These are phyloP conservation scores for Aspergillus fumigatiaffinis DNA, from an alignment of 2,329 filamentous ascomycete genomes.

Conservation along the genomic window DNA sequence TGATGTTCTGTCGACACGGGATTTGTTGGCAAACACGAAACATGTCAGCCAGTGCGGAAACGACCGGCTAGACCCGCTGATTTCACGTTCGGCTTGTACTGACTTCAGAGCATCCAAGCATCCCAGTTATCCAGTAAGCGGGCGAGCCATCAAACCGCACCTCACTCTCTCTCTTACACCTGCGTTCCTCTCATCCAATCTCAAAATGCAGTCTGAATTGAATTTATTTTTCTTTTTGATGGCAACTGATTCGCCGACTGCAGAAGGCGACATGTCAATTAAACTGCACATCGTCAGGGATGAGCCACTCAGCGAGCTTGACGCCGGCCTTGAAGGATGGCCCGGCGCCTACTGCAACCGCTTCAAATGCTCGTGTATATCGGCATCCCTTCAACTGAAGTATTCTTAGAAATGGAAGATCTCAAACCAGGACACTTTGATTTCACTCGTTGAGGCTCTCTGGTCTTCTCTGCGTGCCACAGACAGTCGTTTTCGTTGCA, in stretches of 20 bases:
- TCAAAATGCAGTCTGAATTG: not conserved
- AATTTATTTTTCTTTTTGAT: not conserved
- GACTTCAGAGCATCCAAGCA: not conserved
- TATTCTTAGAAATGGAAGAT: constrained; percentile 22
- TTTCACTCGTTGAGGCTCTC: not conserved
- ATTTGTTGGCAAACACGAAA: not conserved
- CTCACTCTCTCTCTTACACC: not conserved
- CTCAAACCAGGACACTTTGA: constrained; percentile 17
- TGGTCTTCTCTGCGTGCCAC: not conserved
- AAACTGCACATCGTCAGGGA: constrained; percentile 1
- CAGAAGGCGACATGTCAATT: not conserved
- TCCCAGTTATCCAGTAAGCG: not conserved
- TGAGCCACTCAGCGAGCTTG: constrained; percentile 19
- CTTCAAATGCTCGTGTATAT: constrained; percentile 9
- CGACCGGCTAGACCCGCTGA: not conserved
- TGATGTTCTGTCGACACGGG: not conserved
- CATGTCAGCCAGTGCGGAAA: not conserved
- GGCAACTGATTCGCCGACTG: constrained; percentile 10
- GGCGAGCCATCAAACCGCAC: not conserved
- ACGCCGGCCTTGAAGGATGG: constrained; percentile 17
- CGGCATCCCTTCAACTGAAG: constrained; percentile 1
- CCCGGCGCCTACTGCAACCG: constrained; percentile 26
- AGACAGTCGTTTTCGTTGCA: constrained; percentile 7
- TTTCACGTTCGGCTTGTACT: not conserved
- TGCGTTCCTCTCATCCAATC: constrained; percentile 5